Conservation (phyloP, 331 rosid genomes). For the Acacia concinna region DNA sequence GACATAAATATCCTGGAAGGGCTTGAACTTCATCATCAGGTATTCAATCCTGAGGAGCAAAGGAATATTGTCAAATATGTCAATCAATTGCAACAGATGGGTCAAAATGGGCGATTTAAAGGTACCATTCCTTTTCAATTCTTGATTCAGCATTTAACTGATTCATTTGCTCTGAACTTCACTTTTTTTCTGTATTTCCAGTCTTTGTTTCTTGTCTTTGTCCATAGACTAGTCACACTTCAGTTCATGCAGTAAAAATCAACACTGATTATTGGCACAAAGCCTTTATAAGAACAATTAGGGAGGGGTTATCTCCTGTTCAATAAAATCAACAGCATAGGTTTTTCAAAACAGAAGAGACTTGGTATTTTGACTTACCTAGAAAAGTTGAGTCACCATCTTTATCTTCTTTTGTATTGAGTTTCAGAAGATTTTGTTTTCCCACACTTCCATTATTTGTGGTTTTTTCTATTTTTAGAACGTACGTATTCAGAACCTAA, state of each 20-base stretch:
- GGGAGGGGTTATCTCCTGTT: not conserved
- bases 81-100: constrained; percentile 49
- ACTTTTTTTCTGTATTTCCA: not conserved
- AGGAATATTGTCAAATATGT: constrained; percentile 42
- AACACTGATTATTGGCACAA: not conserved
- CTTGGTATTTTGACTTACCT: not conserved
- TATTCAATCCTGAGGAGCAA: constrained; percentile 50
- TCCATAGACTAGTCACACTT: not conserved
- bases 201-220: not conserved
- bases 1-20: constrained; percentile 44
- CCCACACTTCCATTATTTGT: not conserved
- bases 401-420: too few relatives aligned
- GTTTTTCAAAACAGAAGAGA: not conserved
- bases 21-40: constrained; percentile 52
- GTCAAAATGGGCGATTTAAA: constrained; percentile 45
- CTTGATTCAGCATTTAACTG: constrained; percentile 12
- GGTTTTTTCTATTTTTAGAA: constrained; percentile 43
- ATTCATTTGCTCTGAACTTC: not conserved
- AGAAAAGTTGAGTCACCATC: not conserved
- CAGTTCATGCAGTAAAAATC: not conserved
- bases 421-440: not conserved
- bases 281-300: not conserved
- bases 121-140: constrained; percentile 27
- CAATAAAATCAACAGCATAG: not conserved
- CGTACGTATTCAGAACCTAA: constrained; percentile 76